These are phyloP conservation scores for Austroboletus eburneus DNA, from an alignment of 768 basidiomycete genomes.

Conservation along the genomic window DNA sequence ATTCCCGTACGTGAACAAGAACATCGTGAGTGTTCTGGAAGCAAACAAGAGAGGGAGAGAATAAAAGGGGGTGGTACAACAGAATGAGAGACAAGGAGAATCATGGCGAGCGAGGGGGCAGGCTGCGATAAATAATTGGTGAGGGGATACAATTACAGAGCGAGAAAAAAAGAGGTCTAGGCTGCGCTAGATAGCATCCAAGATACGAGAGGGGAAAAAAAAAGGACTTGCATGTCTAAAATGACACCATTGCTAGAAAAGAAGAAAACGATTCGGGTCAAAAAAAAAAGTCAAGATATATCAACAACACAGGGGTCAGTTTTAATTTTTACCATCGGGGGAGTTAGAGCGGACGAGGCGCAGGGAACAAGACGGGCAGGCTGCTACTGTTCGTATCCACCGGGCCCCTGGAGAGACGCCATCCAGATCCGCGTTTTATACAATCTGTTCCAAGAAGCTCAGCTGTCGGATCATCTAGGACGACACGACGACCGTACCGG, in stretches of 20 bases:
- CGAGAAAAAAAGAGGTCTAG: slow-evolving; percentile 20
- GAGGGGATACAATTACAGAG: slow-evolving; percentile 24
- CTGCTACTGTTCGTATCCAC: slow-evolving; percentile 40
- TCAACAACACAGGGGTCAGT: slow-evolving; percentile 15
- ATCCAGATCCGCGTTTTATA: slow-evolving; percentile 98
- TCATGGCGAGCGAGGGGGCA: not conserved
- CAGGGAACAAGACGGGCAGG: not conserved
- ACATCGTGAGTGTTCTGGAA: not conserved
- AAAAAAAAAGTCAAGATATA: slow-evolving; percentile 20
- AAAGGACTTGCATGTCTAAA: slow-evolving; percentile 31
- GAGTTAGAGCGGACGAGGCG: not conserved
- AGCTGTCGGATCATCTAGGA: slow-evolving; percentile 6
- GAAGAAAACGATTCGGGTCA: not conserved
- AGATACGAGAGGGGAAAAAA: slow-evolving; percentile 2
- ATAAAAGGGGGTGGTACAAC: not conserved
- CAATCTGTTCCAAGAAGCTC: slow-evolving; percentile 41
- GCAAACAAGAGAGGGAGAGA: not conserved
- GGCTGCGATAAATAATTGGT: slow-evolving; percentile 19
- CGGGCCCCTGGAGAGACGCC: slow-evolving; percentile 68
- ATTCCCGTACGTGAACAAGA: slow-evolving; percentile 2
- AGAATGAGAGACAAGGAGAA: not conserved
- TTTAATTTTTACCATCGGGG: slow-evolving; percentile 11
- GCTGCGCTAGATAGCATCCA: slow-evolving; percentile 30
- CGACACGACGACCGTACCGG: slow-evolving; percentile 43
- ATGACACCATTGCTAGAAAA: slow-evolving; percentile 11